Evolutionary conservation across 371 early-diverging fungal genomes (phyloP).

Genomic region (Syncephalastrum contaminatum): DNA sequence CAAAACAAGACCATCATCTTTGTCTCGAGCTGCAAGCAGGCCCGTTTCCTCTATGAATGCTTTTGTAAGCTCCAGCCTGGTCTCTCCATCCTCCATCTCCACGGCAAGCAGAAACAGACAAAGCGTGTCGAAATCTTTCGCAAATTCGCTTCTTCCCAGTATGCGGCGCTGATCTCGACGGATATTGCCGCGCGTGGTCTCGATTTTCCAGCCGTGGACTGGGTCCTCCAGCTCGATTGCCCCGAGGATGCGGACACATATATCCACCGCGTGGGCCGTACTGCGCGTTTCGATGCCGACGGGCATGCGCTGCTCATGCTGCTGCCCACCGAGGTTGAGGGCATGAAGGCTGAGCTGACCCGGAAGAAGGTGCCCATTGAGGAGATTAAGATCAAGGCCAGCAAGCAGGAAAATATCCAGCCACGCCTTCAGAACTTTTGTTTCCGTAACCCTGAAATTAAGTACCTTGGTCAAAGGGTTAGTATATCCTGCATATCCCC

Average conservation of each 20-base stretch:
- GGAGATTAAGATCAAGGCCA: constrained; percentile 78
- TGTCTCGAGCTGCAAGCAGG: constrained; percentile 46
- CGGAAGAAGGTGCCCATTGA: constrained; percentile 83
- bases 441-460: constrained; percentile 91
- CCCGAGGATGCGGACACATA: constrained; percentile 96
- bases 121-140: constrained; percentile 91
- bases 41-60: constrained; percentile 89
- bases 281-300: constrained; percentile 89
- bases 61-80: constrained; percentile 96
- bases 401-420: constrained; percentile 73
- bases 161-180: constrained; percentile 87
- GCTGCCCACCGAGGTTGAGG: constrained; percentile 84
- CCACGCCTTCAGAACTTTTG: constrained; percentile 87
- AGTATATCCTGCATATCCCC: background rate
- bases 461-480: constrained; percentile 91
- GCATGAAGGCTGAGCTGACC: constrained; percentile 71
- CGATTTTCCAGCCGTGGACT: constrained; percentile 98
- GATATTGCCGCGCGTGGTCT: constrained; percentile 98
- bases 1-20: constrained; percentile 66
- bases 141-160: constrained; percentile 73
- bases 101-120: constrained; percentile 95
- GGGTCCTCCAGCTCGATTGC: constrained; percentile 98
- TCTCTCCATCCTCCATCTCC: constrained; percentile 85
- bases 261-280: constrained; percentile 98
- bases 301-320: constrained; percentile 89